Conservation (phyloP, 257 asterid genomes). For the Nicotiana tabacum region DNA sequence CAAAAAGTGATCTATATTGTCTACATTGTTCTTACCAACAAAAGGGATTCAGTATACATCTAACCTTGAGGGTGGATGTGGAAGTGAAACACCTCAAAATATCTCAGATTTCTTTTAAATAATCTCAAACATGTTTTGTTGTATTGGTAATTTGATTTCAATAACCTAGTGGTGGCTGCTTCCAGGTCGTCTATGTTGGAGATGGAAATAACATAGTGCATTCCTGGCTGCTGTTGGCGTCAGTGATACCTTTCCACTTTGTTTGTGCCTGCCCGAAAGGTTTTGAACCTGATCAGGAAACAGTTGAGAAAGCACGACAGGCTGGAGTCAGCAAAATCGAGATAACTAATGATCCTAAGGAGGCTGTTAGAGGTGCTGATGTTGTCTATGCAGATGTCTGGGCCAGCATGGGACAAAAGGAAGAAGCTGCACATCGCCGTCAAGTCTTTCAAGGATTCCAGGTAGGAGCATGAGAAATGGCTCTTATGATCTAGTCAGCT, state of each 20-base stretch:
- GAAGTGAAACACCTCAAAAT: background rate
- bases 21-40: background rate
- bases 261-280: constrained; percentile 88
- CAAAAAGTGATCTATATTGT: background rate
- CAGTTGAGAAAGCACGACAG: constrained; percentile 54
- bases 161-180: constrained; percentile 2
- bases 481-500: background rate
- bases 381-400: constrained; percentile 93
- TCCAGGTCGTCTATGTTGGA: constrained; percentile 89
- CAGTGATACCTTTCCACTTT: constrained; percentile 79
- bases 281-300: constrained; percentile 74
- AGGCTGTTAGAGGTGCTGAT: constrained; percentile 88
- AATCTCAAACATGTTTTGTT: background rate
- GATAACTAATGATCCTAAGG: constrained; percentile 70
- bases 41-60: background rate
- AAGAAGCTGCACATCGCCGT: constrained; percentile 88
- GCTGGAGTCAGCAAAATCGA: constrained; percentile 86
- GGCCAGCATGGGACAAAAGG: constrained; percentile 99
- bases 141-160: background rate
- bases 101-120: background rate
- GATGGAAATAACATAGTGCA: constrained; percentile 97
- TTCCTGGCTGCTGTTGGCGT: constrained; percentile 80
- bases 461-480: constrained; percentile 35
- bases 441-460: constrained; percentile 83
- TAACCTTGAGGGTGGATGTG: background rate